Evolutionary conservation across 345 rosid genomes (phyloP), one percentile per base, ranked within the genome.

Genomic region (Populus davidiana): DNA sequence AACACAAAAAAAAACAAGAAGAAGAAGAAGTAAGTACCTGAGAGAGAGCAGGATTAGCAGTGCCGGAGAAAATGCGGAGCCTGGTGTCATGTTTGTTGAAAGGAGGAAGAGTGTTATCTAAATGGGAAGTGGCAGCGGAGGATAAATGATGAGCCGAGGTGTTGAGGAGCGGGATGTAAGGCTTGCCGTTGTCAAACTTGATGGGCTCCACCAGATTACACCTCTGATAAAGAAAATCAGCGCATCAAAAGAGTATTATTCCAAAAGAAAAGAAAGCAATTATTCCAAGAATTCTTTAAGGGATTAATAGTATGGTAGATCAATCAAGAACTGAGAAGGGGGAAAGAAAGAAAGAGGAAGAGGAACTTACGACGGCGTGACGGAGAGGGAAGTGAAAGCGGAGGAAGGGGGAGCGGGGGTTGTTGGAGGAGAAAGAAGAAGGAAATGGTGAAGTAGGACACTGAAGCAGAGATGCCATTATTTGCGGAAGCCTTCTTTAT

Each of bases 31-130:
- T 31, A 31, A 31, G 2, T 59, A 95, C 99, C 93, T 93, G 97
- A 77, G 99, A 86, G 31, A 95, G 93, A n/a, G 93, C 84, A 64
- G 93, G 91, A 82, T 95, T 95, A 31, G 99, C 94, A 16, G 99
- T 93, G 83, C 99, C 99, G 21, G 98, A 93, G 65, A 95, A 95
- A 36, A 93, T 88, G 70, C 98, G 95, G 36, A 93, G 90, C 29
- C 93, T 88, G 8, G 99, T 88, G 31, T 88, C 92, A 74, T 88
- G 50, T 33, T 65, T 75, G 61, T 17, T 76, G 41, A 17, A 31
- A 54, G 67, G 65, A 18, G 75, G 23, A 49, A 54, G 25, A 29
- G 41, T 6, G 3, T 76, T 86, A 56, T 80, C 85, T 54, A 83
- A 69, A 50, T 84, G 83, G 29, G 87, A 47, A 47, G 50, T 47